phyloP scores from a whole-genome alignment of 176 grass and related monocot species.

The Oryza officinalis region DNA sequence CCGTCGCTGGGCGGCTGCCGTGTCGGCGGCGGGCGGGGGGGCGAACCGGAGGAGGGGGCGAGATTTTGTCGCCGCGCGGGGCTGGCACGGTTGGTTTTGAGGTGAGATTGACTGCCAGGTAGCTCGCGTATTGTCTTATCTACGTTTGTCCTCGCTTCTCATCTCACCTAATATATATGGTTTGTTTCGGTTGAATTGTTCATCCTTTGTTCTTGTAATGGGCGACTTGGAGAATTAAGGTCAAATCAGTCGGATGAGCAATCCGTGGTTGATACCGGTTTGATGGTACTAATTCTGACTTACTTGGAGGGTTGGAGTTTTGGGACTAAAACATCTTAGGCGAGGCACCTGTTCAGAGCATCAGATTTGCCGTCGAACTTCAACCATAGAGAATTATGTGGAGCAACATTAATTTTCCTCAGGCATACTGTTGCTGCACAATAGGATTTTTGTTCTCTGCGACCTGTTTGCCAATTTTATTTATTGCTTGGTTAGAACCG shows the following conservation, averaged over 20 bases:
- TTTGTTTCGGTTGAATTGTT: background rate
- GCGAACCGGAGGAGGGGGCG: background rate
- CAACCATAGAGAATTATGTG: background rate
- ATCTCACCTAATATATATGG: background rate
- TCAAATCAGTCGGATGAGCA: background rate
- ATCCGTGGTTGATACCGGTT: background rate
- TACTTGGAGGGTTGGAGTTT: background rate
- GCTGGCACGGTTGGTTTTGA: conserved; percentile 38
- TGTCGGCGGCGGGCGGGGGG: conserved; percentile 26
- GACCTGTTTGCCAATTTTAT: background rate
- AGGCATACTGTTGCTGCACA: background rate
- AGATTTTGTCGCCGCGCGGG: conserved; percentile 28
- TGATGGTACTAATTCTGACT: background rate
- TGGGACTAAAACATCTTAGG: background rate
- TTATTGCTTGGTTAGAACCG: background rate
- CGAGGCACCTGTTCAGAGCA: background rate
- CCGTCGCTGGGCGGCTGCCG: background rate
- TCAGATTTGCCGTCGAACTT: background rate
- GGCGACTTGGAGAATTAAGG: background rate
- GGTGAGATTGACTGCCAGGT: conserved; percentile 27
- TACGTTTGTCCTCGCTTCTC: background rate
- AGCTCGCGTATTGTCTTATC: background rate
- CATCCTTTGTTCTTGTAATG: background rate
- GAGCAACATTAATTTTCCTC: background rate
- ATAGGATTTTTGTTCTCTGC: background rate